Percentiles rank a stretch among this genome's conserved stretches.
phyloP scores from a whole-genome alignment of 1,284 basidiomycete species.

The Cutaneotrichosporon arboriforme region DNA sequence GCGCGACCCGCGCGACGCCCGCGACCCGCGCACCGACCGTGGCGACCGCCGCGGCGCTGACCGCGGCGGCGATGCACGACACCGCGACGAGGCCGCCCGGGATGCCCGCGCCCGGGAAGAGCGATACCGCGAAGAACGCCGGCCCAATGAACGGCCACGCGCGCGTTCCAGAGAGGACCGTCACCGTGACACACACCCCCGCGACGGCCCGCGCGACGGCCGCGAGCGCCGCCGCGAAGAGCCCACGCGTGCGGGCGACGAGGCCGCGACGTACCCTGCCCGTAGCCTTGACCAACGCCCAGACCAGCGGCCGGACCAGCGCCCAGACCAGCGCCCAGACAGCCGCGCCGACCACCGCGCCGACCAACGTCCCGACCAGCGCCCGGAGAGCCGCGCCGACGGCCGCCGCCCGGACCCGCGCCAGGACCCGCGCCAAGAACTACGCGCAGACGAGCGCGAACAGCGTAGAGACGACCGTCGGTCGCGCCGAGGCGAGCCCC shows the following conservation, averaged over 20 bases:
- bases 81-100: conserved; percentile 1
- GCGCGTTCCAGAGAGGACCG: not conserved
- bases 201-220: conserved; percentile 1
- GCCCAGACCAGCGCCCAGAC: not conserved
- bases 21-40: not conserved
- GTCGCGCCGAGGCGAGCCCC: not conserved
- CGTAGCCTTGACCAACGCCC: not conserved
- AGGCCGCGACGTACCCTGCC: not conserved
- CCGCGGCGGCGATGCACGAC: conserved; percentile 3
- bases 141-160: not conserved
- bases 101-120: not conserved
- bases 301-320: not conserved
- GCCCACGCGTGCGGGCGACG: not conserved
- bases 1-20: not conserved
- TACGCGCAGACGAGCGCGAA: not conserved
- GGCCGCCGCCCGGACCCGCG: not conserved
- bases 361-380: not conserved
- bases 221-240: conserved; percentile 4
- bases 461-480: not conserved
- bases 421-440: not conserved
- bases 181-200: no score
- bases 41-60: conserved; percentile 1
- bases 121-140: not conserved
- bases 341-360: not conserved
- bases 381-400: not conserved